phyloP scores from a whole-genome alignment of 2,329 filamentous ascomycete species.

The Cladophialophora bantiana region DNA sequence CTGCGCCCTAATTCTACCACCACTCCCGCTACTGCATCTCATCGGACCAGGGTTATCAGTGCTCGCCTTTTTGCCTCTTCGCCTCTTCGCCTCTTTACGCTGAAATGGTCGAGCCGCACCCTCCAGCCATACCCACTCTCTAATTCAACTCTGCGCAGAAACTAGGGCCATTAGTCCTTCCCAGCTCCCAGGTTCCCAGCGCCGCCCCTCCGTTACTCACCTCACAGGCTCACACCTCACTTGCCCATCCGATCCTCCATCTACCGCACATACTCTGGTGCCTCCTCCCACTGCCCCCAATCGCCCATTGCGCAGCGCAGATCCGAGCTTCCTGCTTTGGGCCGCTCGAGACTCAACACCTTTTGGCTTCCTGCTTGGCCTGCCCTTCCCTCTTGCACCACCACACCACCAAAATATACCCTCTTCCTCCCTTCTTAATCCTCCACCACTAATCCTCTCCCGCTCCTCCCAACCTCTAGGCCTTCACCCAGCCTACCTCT shows the following conservation, averaged over 20 bases:
- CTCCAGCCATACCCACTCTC: constrained; percentile 28
- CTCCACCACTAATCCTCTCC: constrained; percentile 18
- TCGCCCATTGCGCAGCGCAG: constrained; percentile 30
- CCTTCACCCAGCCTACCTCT: constrained; percentile 32
- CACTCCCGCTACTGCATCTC: constrained; percentile 27
- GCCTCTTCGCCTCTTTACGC: constrained; percentile 26
- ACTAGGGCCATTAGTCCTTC: constrained; percentile 14
- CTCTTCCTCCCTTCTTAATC: constrained; percentile 17
- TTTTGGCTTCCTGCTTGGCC: constrained; percentile 29
- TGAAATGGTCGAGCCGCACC: constrained; percentile 33
- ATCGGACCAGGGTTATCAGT: constrained; percentile 22
- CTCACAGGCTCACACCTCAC: constrained; percentile 5
- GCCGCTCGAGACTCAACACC: constrained; percentile 38
- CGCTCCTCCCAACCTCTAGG: constrained; percentile 25
- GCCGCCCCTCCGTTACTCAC: constrained; percentile 11
- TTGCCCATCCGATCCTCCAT: constrained; percentile 20
- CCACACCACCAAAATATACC: constrained; percentile 26
- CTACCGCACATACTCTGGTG: constrained; percentile 2
- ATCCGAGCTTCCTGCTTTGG: constrained; percentile 36
- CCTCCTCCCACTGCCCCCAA: constrained; percentile 11
- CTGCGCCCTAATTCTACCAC: constrained; percentile 19
- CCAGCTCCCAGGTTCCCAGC: constrained; percentile 17
- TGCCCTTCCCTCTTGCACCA: constrained; percentile 29
- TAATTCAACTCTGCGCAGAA: constrained; percentile 2
- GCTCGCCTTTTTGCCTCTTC: constrained; percentile 25